These are phyloP conservation scores for Plasmodium cynomolgi DNA, from an alignment of 169 alveolate genomes.

Conservation along the genomic window DNA sequence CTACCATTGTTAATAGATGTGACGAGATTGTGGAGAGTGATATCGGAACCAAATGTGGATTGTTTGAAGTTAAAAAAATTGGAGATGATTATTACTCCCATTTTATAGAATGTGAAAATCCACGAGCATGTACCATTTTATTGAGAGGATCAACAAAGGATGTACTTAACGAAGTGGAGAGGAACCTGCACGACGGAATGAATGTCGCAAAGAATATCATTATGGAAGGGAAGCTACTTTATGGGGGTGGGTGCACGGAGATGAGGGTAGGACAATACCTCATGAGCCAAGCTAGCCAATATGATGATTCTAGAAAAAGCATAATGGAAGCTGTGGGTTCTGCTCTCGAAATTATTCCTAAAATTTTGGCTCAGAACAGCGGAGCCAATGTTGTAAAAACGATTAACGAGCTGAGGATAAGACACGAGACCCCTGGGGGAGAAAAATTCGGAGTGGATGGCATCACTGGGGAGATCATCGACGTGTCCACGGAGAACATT, in stretches of 20 bases:
- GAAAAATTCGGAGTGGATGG: slow-evolving; percentile 94
- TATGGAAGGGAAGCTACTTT: slow-evolving; percentile 96
- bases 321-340: slow-evolving; percentile 98
- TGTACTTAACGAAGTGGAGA: slow-evolving; percentile 97
- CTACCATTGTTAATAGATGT: slow-evolving; percentile 98
- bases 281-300: slow-evolving; percentile 84
- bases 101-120: slow-evolving; percentile 92
- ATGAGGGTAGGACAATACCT: slow-evolving; percentile 96
- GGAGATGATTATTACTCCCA: slow-evolving; percentile 91
- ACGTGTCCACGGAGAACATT: slow-evolving; percentile 90
- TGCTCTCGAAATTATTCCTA: slow-evolving; percentile 98
- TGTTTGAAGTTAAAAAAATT: slow-evolving; percentile 95
- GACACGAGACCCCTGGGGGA: slow-evolving; percentile 86
- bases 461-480: slow-evolving; percentile 92
- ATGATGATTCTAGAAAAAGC: slow-evolving; percentile 76
- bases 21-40: slow-evolving; percentile 95
- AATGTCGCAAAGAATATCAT: slow-evolving; percentile 97
- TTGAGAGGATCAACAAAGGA: slow-evolving; percentile 99
- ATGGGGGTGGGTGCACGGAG: slow-evolving; percentile 99
- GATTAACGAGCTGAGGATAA: slow-evolving; percentile 92
- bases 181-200: slow-evolving; percentile 98
- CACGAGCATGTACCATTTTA: slow-evolving; percentile 97
- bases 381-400: slow-evolving; percentile 96
- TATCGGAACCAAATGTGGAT: slow-evolving; percentile 96
- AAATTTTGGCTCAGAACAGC: slow-evolving; percentile 98